Evolutionary conservation across 169 alveolate species (phyloP), one percentile per base, ranked within the genome.

Genomic region (Cytauxzoon felis): DNA sequence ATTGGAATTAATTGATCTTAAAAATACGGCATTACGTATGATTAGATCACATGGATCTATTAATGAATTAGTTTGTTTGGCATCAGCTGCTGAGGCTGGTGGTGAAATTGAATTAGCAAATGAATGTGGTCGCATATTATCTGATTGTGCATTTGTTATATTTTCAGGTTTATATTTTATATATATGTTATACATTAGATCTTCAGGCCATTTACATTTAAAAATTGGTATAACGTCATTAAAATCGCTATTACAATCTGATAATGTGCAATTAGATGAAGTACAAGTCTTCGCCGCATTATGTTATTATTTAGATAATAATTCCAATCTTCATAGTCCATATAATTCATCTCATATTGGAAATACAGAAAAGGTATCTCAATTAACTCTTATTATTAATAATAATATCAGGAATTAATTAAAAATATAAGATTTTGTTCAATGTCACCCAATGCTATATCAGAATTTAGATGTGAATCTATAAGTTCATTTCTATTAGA

Each of bases 191-290:
- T 7, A 0, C 2, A 1, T 18, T 8, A 21, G 27, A 7, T 16
- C 5, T n/a, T 29, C 72, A 62, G 80, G 79, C 7, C 40, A 53
- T 18, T 23, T 73, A 56, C 59, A 53, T 40, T 27, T 41, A 43
- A 23, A 33, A 16, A 56, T 73, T 62, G 84, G 84, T 3, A 11
- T 52, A 2, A 8, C 70, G n/a, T 78, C 73, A 2, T 13, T 73
- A 43, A 73, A 56, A 40, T 43, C 78, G n/a, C 45, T 73, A 48
- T 18, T 73, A 4, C 47, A 33, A 26, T 45, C 75, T 30, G 84
- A 73, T 34, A 73, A 73, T 32, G 19, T 73, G 13, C 84, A 73
- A 58, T 41, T 73, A 64, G 84, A 73, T 29, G 84, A 73, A 59
- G 72, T 73, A 26, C 80, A 73, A 41, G 52, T 40, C 8, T 73